Evolutionary conservation across 1,284 basidiomycete genomes (phyloP).

Genomic region (Paramarasmius palmivorus): DNA sequence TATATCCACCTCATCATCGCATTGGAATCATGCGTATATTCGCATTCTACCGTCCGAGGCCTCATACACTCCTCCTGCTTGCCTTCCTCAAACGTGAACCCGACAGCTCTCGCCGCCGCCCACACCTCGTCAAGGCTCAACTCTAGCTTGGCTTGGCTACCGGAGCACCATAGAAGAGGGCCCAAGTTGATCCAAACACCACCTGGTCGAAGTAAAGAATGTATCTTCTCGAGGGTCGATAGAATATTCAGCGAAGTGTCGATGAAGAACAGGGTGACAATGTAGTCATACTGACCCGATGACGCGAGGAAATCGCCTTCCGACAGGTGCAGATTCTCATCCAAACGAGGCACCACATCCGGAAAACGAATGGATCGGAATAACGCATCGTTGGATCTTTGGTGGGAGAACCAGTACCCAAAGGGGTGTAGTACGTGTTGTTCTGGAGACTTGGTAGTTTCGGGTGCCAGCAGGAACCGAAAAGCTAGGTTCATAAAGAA

Average conservation of each 20-base stretch:
- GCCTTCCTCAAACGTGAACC: constrained; percentile 44
- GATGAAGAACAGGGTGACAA: constrained; percentile 72
- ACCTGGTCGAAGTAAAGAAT: constrained; percentile 51
- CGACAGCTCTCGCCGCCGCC: constrained; percentile 45
- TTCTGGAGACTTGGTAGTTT: constrained; percentile 36
- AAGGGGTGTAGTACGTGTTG: constrained; percentile 60
- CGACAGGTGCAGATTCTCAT: constrained; percentile 39
- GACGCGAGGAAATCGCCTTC: constrained; percentile 57
- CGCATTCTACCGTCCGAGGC: constrained; percentile 49
- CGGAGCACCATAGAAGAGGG: constrained; percentile 62
- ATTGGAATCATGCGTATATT: constrained; percentile 59
- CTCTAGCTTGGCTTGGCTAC: constrained; percentile 54
- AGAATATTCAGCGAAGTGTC: constrained; percentile 65
- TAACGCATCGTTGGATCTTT: constrained; percentile 46
- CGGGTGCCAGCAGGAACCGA: constrained; percentile 52
- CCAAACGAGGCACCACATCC: constrained; percentile 54
- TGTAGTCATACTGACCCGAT: constrained; percentile 47
- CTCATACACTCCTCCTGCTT: constrained; percentile 23
- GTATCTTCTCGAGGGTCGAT: constrained; percentile 52
- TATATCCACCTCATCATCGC: constrained; percentile 73
- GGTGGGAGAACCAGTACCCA: constrained; percentile 70
- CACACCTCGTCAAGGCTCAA: constrained; percentile 64
- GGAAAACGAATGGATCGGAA: constrained; percentile 58
- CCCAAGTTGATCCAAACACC: constrained; percentile 71
- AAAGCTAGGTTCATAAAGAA: constrained; percentile 64